These are phyloP conservation scores for Chimonanthus praecox DNA, from an alignment of 164 flowering plant genomes.

Conservation along the genomic window DNA sequence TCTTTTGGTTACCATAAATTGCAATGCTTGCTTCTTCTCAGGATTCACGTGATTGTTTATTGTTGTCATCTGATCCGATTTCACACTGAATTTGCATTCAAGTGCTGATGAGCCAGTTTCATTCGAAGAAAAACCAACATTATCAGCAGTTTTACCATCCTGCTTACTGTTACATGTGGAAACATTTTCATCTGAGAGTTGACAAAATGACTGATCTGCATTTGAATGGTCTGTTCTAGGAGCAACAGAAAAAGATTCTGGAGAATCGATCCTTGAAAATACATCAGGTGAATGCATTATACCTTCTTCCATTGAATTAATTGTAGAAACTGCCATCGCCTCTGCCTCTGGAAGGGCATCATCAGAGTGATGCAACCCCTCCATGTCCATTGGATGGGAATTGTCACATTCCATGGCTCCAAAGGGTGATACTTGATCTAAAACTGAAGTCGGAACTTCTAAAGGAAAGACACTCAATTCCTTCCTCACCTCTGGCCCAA, in stretches of 20 bases:
- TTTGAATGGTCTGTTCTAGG: slow-evolving; percentile 6
- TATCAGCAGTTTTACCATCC: slow-evolving; percentile 18
- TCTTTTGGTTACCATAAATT: slow-evolving; percentile 17
- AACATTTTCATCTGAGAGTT: slow-evolving; percentile 14
- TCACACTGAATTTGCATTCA: slow-evolving; percentile 5
- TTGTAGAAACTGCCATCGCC: slow-evolving; percentile 12
- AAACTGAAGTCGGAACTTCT: slow-evolving; percentile 11
- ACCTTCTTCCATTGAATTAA: slow-evolving; percentile 19
- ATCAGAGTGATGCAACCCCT: slow-evolving; percentile 15
- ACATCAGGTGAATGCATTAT: slow-evolving; percentile 20
- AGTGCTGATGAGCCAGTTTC: slow-evolving; percentile 9
- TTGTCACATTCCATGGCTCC: slow-evolving; percentile 20
- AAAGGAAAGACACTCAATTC: slow-evolving; percentile 6
- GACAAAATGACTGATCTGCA: slow-evolving; percentile 11
- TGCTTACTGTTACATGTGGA: slow-evolving; percentile 8
- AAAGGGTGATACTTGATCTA: slow-evolving; percentile 10
- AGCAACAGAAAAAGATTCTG: slow-evolving; percentile 17
- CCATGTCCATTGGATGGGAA: slow-evolving; percentile 11
- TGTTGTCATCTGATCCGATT: slow-evolving; percentile 7
- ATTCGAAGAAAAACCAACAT: slow-evolving; percentile 7
- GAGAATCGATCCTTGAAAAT: slow-evolving; percentile 20
- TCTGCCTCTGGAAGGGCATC: slow-evolving; percentile 9
- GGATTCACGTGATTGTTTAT: slow-evolving; percentile 8
- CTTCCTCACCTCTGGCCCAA: no score
- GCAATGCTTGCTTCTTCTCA: slow-evolving; percentile 12